Conservation (phyloP, 208 protist species). For the Trypanosoma caninum region DNA sequence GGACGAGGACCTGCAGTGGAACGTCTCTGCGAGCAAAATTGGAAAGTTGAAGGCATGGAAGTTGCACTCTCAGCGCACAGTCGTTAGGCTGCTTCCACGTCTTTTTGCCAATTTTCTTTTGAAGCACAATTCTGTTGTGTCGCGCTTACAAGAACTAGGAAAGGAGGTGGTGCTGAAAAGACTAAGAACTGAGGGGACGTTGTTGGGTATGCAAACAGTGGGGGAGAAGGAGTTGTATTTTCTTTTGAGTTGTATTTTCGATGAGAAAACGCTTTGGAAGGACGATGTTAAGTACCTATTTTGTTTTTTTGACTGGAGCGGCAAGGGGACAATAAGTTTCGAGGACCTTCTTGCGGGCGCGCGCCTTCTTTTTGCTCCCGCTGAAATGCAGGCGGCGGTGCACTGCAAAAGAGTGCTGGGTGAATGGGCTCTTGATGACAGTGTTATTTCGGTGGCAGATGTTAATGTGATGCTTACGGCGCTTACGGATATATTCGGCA, state of each 20-base stretch:
- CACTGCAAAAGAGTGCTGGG: conserved; percentile 29
- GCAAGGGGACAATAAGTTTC: conserved; percentile 21
- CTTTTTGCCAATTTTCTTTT: conserved; percentile 30
- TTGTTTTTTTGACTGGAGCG: conserved; percentile 29
- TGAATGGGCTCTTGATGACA: conserved; percentile 23
- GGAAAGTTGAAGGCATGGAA: too few species aligned
- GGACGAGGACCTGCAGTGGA: too few species aligned
- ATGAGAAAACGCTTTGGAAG: conserved; percentile 15
- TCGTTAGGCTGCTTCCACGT: conserved; percentile 15
- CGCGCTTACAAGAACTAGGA: conserved; percentile 18
- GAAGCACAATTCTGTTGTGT: conserved; percentile 25
- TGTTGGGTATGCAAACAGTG: conserved; percentile 30
- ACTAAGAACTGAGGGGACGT: conserved; percentile 16
- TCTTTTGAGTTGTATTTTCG: conserved; percentile 18
- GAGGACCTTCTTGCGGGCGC: conserved; percentile 21
- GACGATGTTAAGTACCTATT: conserved; percentile 32
- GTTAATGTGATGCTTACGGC: conserved; percentile 28
- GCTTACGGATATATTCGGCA: conserved; percentile 11
- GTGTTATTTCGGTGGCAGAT: conserved; percentile 29
- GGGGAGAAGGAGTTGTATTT: conserved; percentile 23
- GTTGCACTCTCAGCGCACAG: not conserved
- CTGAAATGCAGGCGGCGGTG: conserved; percentile 20
- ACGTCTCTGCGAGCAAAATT: too few species aligned
- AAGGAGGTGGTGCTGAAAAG: conserved; percentile 14
- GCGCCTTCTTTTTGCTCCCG: conserved; percentile 25